Base-by-base conservation (phyloP, 1,284 basidiomycete species). In the Pterulicium gracile region DNA sequence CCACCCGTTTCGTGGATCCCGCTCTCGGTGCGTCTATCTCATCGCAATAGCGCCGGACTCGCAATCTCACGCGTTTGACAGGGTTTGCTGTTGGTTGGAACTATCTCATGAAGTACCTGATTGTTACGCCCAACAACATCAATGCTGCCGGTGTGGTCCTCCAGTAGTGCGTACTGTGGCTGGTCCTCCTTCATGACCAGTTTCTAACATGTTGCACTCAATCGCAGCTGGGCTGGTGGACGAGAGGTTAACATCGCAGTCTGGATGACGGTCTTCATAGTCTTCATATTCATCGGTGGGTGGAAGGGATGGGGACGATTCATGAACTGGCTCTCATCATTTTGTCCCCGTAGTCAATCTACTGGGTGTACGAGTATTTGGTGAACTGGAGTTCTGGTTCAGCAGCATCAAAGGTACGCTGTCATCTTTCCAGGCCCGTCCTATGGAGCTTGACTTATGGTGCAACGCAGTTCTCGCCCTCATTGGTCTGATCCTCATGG, bases 71-170 rank as follows among this genome's bases (percentile, higher is more conserved):
- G 10, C 27, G 10, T n/a, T 32, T 4, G 7, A 15, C 36, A 39
- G 36, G 69, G 27, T 70, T 72, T 59, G 74, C 75, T 4, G 59
- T 75, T 14, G 73, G 73, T 43, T 74, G 65, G 63, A 72, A 72
- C 54, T 75, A 74, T 52, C 57, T 70, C 32, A 51, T 70, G 41
- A 71, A 71, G 68, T 72, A 71, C 51, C 52, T 69, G 24, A 68
- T 72, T 36, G 68, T 70, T 39, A 72, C 69, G 12, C 71, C 70
- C 1, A 74, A 72, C 50, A 72, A 74, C 49, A 64, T 74, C 49
- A 74, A 78, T 57, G 77, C 77, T 20, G 75, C 75, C 20, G 75
- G 76, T 12, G 69, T 79, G 14, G 78, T 80, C 24, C 68, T 81
- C 21, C 72, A 73, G 52, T 81, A 10, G 23, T 21, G 4, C 42